A percentile compares a stretch with the other conserved stretches of the same genome.
These are phyloP conservation scores for Quillaja saponaria DNA, from an alignment of 306 rosid genomes.

Conservation along the genomic window DNA sequence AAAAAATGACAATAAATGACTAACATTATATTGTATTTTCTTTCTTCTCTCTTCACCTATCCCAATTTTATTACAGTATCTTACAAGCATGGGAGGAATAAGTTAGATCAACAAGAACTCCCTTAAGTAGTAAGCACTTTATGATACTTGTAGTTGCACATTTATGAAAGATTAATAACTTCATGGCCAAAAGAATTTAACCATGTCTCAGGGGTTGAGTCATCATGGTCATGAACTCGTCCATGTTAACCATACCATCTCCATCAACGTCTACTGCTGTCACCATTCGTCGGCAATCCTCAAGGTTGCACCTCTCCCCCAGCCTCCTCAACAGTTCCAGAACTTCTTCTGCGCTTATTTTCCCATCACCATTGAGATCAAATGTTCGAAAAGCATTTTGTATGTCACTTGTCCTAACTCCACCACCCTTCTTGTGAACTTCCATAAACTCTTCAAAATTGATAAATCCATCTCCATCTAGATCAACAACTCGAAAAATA, in stretches of 20 bases:
- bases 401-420: conserved; percentile 54
- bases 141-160: too few relatives aligned
- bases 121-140: too few relatives aligned
- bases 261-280: conserved; percentile 74
- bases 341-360: conserved; percentile 82
- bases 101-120: too few relatives aligned
- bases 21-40: too few relatives aligned
- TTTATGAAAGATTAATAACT: too few relatives aligned
- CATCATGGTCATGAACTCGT: conserved; percentile 88
- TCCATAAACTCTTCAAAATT: conserved; percentile 74
- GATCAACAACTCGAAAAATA: conserved; percentile 68
- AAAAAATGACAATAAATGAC: too few relatives aligned
- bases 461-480: conserved; percentile 82
- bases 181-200: not conserved
- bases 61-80: too few relatives aligned
- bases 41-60: too few relatives aligned
- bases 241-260: conserved; percentile 79
- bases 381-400: conserved; percentile 59
- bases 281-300: conserved; percentile 74
- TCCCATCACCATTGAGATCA: conserved; percentile 78
- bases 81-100: too few relatives aligned
- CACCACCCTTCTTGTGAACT: conserved; percentile 66
- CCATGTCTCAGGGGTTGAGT: conserved; percentile 41
- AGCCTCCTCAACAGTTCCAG: conserved; percentile 54
- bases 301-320: conserved; percentile 72